phyloP scores from a whole-genome alignment of 2,329 filamentous ascomycete genomes.

The Hymenoscyphus repandus region DNA sequence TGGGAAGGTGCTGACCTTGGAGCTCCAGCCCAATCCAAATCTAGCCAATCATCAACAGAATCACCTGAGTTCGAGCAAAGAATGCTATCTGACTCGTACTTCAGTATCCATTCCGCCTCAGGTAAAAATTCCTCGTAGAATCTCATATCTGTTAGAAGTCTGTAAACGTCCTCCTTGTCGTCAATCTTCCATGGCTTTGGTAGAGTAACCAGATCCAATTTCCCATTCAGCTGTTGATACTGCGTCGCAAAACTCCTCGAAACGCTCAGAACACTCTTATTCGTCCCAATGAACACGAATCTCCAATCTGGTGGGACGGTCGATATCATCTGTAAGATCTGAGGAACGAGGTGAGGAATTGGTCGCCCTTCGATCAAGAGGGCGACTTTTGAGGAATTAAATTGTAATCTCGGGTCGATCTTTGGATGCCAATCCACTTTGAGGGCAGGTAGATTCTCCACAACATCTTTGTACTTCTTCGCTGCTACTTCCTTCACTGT shows the following conservation, averaged over 20 bases:
- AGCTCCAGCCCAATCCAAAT: conserved; percentile 50
- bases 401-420: conserved; percentile 26
- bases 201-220: conserved; percentile 45
- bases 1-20: conserved; percentile 35
- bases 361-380: conserved; percentile 47
- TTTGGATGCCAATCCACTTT: conserved; percentile 30
- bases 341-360: conserved; percentile 43
- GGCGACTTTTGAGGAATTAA: conserved; percentile 46
- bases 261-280: conserved; percentile 42
- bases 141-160: conserved; percentile 43
- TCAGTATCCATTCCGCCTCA: conserved; percentile 48
- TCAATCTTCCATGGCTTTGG: conserved; percentile 43
- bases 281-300: conserved; percentile 48
- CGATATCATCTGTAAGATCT: conserved; percentile 46
- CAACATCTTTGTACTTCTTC: conserved; percentile 21
- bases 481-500: conserved; percentile 35
- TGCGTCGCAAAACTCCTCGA: conserved; percentile 42
- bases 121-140: conserved; percentile 49
- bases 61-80: conserved; percentile 48
- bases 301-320: conserved; percentile 51
- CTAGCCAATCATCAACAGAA: conserved; percentile 48
- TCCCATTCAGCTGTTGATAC: conserved; percentile 45
- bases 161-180: conserved; percentile 42
- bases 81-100: conserved; percentile 51
- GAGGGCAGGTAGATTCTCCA: conserved; percentile 26